These are phyloP conservation scores for Plectranthus barbatus DNA, from an alignment of 257 asterid species.

Conservation along the genomic window DNA sequence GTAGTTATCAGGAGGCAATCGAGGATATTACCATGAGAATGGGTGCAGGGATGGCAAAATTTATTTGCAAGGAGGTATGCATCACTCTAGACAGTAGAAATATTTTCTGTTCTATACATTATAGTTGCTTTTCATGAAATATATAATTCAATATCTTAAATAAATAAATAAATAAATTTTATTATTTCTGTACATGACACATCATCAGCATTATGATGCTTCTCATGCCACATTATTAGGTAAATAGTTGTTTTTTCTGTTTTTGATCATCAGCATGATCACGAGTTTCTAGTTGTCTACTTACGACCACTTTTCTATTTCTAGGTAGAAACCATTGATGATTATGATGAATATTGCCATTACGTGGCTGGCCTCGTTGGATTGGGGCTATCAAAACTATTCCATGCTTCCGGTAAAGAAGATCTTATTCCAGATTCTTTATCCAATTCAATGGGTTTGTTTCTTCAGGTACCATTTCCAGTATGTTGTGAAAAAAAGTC, in stretches of 20 bases:
- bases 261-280: no score
- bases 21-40: slow-evolving; percentile 93
- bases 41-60: slow-evolving; percentile 99
- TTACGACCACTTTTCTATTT: slow-evolving; percentile 18
- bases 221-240: no score
- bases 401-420: slow-evolving; percentile 84
- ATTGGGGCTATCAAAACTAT: slow-evolving; percentile 78
- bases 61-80: slow-evolving; percentile 86
- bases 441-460: slow-evolving; percentile 87
- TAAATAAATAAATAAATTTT: no score
- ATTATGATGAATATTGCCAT: slow-evolving; percentile 91
- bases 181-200: no score
- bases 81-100: slow-evolving; percentile 4
- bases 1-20: slow-evolving; percentile 92
- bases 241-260: no score
- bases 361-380: slow-evolving; percentile 98
- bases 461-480: slow-evolving; percentile 82
- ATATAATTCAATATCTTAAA: no score
- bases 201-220: no score
- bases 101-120: no score
- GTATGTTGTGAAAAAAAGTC: no score
- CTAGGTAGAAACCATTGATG: slow-evolving; percentile 79
- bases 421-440: slow-evolving; percentile 54
- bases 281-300: background rate
- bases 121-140: background rate